Conservation (phyloP, 805 yeast species). For the Pichia thaimueangensis region DNA sequence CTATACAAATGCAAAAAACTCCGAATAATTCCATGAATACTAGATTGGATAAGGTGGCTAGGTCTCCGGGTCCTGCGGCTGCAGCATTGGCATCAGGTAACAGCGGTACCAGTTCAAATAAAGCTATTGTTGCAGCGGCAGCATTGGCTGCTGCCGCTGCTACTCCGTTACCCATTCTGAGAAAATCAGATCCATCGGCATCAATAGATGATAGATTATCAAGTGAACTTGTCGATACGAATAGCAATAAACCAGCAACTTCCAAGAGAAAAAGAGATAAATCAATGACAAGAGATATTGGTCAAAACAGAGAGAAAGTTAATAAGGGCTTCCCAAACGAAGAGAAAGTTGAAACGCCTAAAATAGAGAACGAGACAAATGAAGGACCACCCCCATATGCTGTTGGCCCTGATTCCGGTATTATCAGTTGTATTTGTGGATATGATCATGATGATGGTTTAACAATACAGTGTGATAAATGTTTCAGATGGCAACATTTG, state of each 20-base stretch:
- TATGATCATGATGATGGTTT: slow-evolving; percentile 87
- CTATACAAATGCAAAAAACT: neutral
- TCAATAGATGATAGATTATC: neutral
- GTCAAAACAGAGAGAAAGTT: neutral
- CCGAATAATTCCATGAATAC: neutral
- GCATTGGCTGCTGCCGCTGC: slow-evolving; percentile 81
- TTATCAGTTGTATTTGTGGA: slow-evolving; percentile 85
- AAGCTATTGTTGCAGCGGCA: slow-evolving; percentile 74
- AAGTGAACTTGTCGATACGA: neutral
- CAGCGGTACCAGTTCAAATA: slow-evolving; percentile 28
- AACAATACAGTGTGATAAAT: slow-evolving; percentile 89
- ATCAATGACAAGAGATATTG: neutral
- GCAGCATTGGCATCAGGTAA: slow-evolving; percentile 30
- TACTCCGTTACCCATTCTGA: slow-evolving; percentile 52
- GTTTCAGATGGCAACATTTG: slow-evolving; percentile 94
- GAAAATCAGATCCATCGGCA: neutral
- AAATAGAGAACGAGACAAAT: neutral
- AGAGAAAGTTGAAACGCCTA: neutral
- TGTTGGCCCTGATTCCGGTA: slow-evolving; percentile 77
- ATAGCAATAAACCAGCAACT: no score
- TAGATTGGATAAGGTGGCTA: slow-evolving; percentile 17
- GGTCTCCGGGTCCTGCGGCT: slow-evolving; percentile 35
- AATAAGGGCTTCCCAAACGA: neutral
- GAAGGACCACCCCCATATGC: slow-evolving; percentile 37
- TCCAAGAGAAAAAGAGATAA: neutral